Evolutionary conservation across 73 alveolate species (phyloP).

Genomic region (Paramecium tetraurelia): DNA sequence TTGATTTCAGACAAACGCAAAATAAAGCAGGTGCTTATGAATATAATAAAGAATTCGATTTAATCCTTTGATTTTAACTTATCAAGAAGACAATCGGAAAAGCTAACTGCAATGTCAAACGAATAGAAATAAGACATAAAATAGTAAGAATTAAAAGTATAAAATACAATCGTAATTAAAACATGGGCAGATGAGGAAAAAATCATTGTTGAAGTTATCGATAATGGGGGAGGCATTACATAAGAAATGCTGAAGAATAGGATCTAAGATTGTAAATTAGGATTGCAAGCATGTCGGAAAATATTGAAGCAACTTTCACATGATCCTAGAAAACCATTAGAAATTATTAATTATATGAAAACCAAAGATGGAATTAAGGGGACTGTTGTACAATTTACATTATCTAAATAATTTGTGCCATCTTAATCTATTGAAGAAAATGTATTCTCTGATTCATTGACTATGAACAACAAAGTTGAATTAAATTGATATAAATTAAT

Average conservation of each 20-base stretch:
- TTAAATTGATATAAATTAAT: conserved; percentile 5
- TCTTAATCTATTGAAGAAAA: conserved; percentile 66
- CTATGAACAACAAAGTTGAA: not conserved
- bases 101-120: not conserved
- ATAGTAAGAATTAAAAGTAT: not conserved
- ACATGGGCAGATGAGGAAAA: not conserved
- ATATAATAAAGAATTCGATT: not conserved
- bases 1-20: not conserved
- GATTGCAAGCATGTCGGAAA: not conserved
- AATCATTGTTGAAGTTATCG: not conserved
- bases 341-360: not conserved
- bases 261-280: not conserved
- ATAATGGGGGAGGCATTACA: not conserved
- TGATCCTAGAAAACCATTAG: not conserved
- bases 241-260: not conserved
- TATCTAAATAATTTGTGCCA: not conserved
- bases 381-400: not conserved
- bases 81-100: not conserved
- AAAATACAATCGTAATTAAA: not conserved
- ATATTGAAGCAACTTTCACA: not conserved
- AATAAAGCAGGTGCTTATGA: not conserved
- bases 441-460: conserved; percentile 56
- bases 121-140: not conserved
- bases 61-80: not conserved
- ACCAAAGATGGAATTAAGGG: not conserved